phyloP scores from a whole-genome alignment of 202 grass and related monocot species.

The Schoenoplectus tabernaemontani region DNA sequence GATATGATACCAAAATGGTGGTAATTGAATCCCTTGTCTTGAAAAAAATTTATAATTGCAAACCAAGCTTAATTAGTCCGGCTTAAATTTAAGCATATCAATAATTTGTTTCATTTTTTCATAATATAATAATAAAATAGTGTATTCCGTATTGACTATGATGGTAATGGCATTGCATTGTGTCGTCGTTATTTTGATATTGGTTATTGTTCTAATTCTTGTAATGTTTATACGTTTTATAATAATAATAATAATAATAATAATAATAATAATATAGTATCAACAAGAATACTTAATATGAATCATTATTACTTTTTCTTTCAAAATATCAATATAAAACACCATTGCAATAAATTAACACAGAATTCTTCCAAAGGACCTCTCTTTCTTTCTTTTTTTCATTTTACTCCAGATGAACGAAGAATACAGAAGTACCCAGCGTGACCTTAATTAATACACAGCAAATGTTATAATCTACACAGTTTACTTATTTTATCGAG shows the following conservation, averaged over 20 bases:
- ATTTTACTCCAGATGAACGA: not conserved
- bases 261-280: not conserved
- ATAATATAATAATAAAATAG: not conserved
- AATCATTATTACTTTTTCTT: not conserved
- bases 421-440: not conserved
- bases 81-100: not conserved
- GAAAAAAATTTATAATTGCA: not conserved
- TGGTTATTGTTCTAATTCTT: not conserved
- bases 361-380: not conserved
- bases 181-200: not conserved
- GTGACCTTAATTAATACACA: not conserved
- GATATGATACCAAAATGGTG: too few relatives aligned
- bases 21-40: too few relatives aligned
- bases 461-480: slow-evolving; percentile 14
- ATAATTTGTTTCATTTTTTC: not conserved
- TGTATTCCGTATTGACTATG: not conserved
- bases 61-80: not conserved
- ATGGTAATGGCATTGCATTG: not conserved
- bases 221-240: not conserved
- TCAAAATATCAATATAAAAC: not conserved
- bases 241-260: too few relatives aligned
- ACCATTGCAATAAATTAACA: not conserved
- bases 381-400: not conserved
- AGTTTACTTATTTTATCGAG: not conserved
- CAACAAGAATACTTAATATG: not conserved